phyloP scores from a whole-genome alignment of 371 early-diverging fungal genomes.

The Dinochytrium kinnereticum region DNA sequence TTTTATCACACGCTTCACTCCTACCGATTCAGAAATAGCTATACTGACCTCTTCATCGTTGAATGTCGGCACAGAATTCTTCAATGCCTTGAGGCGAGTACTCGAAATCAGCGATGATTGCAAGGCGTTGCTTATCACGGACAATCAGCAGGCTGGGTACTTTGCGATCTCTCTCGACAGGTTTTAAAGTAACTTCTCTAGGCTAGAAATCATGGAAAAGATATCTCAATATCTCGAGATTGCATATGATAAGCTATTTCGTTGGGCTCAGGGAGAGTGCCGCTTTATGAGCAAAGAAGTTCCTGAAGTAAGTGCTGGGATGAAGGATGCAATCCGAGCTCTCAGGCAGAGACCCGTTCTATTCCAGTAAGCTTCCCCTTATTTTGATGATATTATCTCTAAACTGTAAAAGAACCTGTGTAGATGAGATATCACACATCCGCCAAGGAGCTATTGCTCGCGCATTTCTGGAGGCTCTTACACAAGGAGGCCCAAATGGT shows the following conservation, averaged over 20 bases:
- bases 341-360: slow-evolving; percentile 74
- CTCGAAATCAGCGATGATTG: slow-evolving; percentile 79
- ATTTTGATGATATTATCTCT: not conserved
- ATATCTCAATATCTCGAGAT: slow-evolving; percentile 72
- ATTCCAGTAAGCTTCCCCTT: slow-evolving; percentile 62
- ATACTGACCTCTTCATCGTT: slow-evolving; percentile 58
- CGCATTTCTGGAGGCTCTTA: slow-evolving; percentile 80
- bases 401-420: slow-evolving; percentile 56
- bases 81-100: slow-evolving; percentile 74
- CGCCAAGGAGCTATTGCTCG: slow-evolving; percentile 73
- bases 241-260: slow-evolving; percentile 76
- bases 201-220: slow-evolving; percentile 80
- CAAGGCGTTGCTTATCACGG: slow-evolving; percentile 73
- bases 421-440: slow-evolving; percentile 75
- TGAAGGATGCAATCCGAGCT: slow-evolving; percentile 73
- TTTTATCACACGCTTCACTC: slow-evolving; percentile 73
- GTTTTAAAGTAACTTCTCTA: slow-evolving; percentile 26
- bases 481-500: slow-evolving; percentile 84
- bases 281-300: slow-evolving; percentile 72
- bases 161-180: not conserved
- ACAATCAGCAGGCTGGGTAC: slow-evolving; percentile 78
- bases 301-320: slow-evolving; percentile 70
- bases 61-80: slow-evolving; percentile 66
- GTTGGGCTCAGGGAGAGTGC: slow-evolving; percentile 78
- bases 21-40: slow-evolving; percentile 67